Base-by-base conservation (phyloP, 164 flowering plant species). In the Vitis rupestris region DNA sequence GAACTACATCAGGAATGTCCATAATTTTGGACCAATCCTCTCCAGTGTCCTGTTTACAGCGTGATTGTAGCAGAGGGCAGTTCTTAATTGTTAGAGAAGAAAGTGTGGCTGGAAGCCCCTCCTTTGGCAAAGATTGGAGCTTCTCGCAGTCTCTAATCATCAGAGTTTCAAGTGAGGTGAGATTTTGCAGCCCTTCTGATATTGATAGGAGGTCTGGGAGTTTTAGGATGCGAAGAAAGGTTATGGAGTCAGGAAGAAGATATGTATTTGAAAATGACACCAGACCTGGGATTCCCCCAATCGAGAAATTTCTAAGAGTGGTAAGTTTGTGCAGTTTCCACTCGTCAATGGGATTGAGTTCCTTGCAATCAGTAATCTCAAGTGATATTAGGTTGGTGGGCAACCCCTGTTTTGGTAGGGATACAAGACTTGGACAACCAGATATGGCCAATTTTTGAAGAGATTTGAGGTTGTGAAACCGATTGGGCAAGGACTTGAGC, bases 381-480 rank as follows among this genome's bases (percentile, higher is more conserved):
- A 77, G 65, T 11, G 16, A 2, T 27, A 31, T 69, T 5, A 77
- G 61, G n/a, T 53, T 37, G 17, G 65, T 59, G 1, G 72, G 72
- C 61, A 76, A 62, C 10, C 69, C 61, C 14, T 64, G 52, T 53
- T 59, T 64, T 14, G 69, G 75, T 11, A 74, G 65, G 19, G 50
- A 49, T 27, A 50, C 53, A 4, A 72, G 66, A 17, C 64, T 27
- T 2, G 70, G 16, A 17, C 76, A 76, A 15, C 16, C 9, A 10
- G 17, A 3, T 55, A 63, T 44, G 19, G 8, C 29, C 63, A 70
- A 55, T 8, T 49, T 14, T 15, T 10, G 14, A 56, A 70, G 68
- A 49, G 47, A 37, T 17, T n/a, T 57, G 62, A 63, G 19, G 23
- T 23, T 19, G 50, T 63, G 67, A 9, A 64, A 23, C 13, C 51